Evolutionary conservation across 768 basidiomycete genomes (phyloP).

Genomic region (Hericium rajendrae): DNA sequence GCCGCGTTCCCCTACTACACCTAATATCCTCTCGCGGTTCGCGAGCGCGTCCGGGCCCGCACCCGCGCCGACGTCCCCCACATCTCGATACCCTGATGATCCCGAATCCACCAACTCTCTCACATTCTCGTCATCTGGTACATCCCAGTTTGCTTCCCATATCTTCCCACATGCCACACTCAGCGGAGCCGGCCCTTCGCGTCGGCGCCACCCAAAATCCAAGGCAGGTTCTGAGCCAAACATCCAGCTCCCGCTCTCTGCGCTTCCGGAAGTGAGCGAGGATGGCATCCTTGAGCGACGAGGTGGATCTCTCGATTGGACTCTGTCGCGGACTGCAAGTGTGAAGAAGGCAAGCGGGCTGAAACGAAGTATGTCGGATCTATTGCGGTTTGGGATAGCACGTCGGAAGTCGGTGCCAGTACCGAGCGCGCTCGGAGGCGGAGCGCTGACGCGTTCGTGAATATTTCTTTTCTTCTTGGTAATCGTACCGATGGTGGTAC

Average conservation of each 20-base stretch:
- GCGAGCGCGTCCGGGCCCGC: background rate
- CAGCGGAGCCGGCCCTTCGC: background rate
- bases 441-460: background rate
- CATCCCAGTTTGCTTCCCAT: background rate
- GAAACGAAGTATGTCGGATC: conserved; percentile 2
- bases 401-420: background rate
- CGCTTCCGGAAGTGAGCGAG: background rate
- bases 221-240: background rate
- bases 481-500: no score
- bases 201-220: background rate
- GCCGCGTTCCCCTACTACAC: conserved; percentile 1
- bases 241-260: background rate
- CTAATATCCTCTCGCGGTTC: background rate
- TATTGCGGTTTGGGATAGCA: background rate
- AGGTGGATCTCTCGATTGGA: conserved; percentile 7
- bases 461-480: background rate
- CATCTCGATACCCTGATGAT: no score
- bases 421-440: background rate
- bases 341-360: background rate
- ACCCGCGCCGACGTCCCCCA: background rate
- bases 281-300: conserved; percentile 1
- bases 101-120: no score
- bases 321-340: background rate
- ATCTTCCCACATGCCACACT: background rate
- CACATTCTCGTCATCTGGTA: background rate